Percentiles rank a stretch among this genome's conserved stretches.
These are phyloP conservation scores for Hypoxylon lienhwacheense DNA, from an alignment of 495 filamentous ascomycete genomes.

Conservation along the genomic window DNA sequence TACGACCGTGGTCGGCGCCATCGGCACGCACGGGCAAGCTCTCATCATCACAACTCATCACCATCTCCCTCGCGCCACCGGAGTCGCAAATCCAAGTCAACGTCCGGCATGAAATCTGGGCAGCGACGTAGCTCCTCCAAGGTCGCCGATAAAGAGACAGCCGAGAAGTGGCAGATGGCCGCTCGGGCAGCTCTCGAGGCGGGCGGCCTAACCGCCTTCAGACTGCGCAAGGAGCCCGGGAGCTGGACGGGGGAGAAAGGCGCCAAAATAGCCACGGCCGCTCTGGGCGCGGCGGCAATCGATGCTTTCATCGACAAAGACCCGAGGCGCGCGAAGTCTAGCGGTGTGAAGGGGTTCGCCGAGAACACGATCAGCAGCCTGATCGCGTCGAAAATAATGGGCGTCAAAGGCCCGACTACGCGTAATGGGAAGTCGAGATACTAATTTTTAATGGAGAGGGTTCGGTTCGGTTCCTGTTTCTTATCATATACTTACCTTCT, in stretches of 20 bases:
- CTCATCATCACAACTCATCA: conserved; percentile 25
- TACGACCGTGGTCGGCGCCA: conserved; percentile 27
- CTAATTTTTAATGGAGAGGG: neutral
- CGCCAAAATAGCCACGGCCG: conserved; percentile 45
- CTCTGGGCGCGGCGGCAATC: conserved; percentile 45
- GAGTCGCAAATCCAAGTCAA: conserved; percentile 16
- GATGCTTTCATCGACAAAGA: conserved; percentile 42
- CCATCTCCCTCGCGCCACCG: conserved; percentile 14
- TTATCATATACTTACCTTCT: neutral
- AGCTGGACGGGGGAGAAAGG: conserved; percentile 47
- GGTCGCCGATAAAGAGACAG: conserved; percentile 3
- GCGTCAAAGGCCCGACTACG: conserved; percentile 11
- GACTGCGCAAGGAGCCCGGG: conserved; percentile 44
- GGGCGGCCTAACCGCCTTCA: conserved; percentile 43
- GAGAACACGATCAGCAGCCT: conserved; percentile 37
- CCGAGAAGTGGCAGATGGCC: conserved; percentile 39
- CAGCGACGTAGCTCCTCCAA: conserved; percentile 10
- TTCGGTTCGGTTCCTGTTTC: neutral
- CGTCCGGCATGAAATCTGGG: neutral
- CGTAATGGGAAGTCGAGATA: conserved; percentile 8
- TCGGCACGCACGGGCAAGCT: conserved; percentile 23
- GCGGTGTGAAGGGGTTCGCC: conserved; percentile 35
- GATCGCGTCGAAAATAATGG: conserved; percentile 36
- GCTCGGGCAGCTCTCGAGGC: conserved; percentile 47
- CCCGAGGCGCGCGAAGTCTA: conserved; percentile 25